These are phyloP conservation scores for Geranomyces michiganensis DNA, from an alignment of 192 early-diverging fungal genomes.

Conservation along the genomic window DNA sequence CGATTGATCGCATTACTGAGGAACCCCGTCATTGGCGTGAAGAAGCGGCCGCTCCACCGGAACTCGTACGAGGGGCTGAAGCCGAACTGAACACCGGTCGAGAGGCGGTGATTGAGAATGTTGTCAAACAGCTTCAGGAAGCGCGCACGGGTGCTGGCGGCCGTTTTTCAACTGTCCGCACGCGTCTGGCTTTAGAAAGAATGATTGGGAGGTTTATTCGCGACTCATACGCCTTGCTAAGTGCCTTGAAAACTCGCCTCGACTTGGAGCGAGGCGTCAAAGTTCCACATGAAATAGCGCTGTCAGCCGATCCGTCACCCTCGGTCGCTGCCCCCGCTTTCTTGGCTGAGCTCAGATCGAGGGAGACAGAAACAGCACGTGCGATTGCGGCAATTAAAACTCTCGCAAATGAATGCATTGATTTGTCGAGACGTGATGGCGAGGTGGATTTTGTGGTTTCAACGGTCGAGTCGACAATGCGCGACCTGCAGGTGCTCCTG, in stretches of 20 bases:
- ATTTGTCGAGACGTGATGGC: background rate
- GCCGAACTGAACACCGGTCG: background rate
- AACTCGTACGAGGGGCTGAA: no score
- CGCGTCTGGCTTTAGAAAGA: constrained; percentile 1
- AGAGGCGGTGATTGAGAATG: background rate
- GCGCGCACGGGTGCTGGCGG: background rate
- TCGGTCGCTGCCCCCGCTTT: background rate
- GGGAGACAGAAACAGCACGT: constrained; percentile 3
- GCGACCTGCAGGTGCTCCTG: background rate
- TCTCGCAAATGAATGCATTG: background rate
- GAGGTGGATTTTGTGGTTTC: constrained; percentile 1
- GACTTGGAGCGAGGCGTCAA: background rate
- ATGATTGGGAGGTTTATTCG: background rate
- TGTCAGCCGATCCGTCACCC: background rate
- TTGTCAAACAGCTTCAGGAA: background rate
- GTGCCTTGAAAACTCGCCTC: background rate
- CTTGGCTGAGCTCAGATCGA: background rate
- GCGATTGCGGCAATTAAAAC: background rate
- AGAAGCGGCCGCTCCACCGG: background rate
- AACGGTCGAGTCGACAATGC: background rate
- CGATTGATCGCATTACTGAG: background rate
- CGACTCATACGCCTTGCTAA: background rate
- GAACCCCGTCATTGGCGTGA: background rate
- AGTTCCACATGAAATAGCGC: constrained; percentile 15
- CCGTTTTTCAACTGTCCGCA: background rate